Evolutionary conservation across 176 grass and related monocot species (phyloP).

Genomic region (Coix lacrymajobi): DNA sequence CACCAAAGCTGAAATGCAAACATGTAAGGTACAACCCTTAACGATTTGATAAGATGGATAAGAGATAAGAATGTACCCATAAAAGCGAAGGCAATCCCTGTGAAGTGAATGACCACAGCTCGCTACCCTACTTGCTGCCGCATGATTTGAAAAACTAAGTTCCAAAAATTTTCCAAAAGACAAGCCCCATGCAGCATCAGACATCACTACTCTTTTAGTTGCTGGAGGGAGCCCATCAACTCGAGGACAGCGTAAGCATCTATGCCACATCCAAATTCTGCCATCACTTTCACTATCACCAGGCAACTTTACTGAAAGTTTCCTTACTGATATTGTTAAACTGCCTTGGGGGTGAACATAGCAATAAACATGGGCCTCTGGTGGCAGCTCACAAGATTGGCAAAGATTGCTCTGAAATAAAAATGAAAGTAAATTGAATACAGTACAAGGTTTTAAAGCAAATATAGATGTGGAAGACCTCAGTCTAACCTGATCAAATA

Average conservation of each 20-base stretch:
- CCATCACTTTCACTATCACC: constrained; percentile 76
- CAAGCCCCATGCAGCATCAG: constrained; percentile 98
- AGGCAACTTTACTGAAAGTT: constrained; percentile 54
- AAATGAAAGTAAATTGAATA: constrained; percentile 8
- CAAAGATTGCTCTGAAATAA: constrained; percentile 71
- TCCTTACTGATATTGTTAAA: constrained; percentile 91
- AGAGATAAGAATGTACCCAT: constrained; percentile 57
- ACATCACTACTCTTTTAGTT: constrained; percentile 97
- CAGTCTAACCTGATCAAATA: constrained; percentile 91
- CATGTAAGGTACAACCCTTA: constrained; percentile 23
- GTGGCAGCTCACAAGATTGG: constrained; percentile 72
- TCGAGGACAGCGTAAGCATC: constrained; percentile 78
- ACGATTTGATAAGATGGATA: constrained; percentile 26
- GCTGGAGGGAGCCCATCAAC: constrained; percentile 71
- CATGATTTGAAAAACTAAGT: constrained; percentile 99
- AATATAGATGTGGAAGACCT: constrained; percentile 12
- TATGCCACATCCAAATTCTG: constrained; percentile 99
- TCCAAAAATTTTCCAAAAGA: constrained; percentile 99
- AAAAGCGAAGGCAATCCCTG: constrained; percentile 97
- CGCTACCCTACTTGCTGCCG: constrained; percentile 93
- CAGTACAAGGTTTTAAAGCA: constrained; percentile 4
- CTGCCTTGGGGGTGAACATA: constrained; percentile 95
- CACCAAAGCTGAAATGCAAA: constrained; percentile 61
- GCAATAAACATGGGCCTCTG: constrained; percentile 93
- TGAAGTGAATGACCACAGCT: constrained; percentile 99